A percentile compares a stretch with the other conserved stretches of the same genome.
These are phyloP conservation scores for Agaricus sinodeliciosus DNA, from an alignment of 768 basidiomycete species.

Conservation along the genomic window DNA sequence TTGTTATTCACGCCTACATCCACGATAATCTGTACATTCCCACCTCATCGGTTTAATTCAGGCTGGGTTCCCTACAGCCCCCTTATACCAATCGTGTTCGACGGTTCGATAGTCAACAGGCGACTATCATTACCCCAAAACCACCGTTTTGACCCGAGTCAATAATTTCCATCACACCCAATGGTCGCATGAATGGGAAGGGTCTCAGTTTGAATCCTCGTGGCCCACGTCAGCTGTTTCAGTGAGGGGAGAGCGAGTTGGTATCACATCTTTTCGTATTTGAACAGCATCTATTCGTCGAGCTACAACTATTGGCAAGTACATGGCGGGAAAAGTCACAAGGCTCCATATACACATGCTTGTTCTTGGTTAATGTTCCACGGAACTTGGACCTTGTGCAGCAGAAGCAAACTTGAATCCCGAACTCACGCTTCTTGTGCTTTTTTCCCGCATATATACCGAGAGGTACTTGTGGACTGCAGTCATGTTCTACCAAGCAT, in stretches of 20 bases:
- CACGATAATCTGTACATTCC: too few relatives aligned
- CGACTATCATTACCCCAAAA: too few relatives aligned
- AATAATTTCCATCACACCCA: not conserved
- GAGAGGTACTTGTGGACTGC: not conserved
- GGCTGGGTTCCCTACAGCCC: too few relatives aligned
- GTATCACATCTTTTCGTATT: not conserved
- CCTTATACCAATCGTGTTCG: too few relatives aligned
- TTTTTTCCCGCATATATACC: not conserved
- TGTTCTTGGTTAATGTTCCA: not conserved
- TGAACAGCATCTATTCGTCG: too few relatives aligned
- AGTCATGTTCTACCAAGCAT: not conserved
- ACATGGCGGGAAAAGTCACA: not conserved
- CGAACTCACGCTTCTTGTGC: not conserved
- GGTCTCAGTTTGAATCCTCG: not conserved
- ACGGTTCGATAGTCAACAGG: too few relatives aligned
- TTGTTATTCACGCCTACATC: too few relatives aligned
- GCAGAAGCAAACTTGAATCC: conserved; percentile 1
- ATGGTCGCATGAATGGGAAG: not conserved
- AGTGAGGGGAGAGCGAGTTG: not conserved
- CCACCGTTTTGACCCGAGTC: not conserved
- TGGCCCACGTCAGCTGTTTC: not conserved
- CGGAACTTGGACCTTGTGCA: conserved; percentile 4
- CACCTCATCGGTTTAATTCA: too few relatives aligned
- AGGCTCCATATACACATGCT: not conserved
- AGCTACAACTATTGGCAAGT: not conserved